A percentile compares a stretch with the other conserved stretches of the same genome.
phyloP scores from a whole-genome alignment of 2,329 filamentous ascomycete genomes.

The Trematosphaeria pertusa region DNA sequence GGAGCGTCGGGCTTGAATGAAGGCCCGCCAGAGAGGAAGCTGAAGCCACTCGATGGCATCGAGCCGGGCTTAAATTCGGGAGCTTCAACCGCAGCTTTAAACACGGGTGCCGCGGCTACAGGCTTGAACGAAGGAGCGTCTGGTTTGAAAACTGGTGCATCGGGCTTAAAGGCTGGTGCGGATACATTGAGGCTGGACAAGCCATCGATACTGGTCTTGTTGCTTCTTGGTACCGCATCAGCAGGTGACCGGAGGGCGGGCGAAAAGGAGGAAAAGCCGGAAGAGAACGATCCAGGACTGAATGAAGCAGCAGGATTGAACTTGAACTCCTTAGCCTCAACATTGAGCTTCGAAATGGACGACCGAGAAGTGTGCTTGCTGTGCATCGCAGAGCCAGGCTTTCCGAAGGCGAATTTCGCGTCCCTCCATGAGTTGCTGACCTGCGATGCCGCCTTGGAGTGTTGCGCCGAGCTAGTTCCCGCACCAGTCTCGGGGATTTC shows the following conservation, averaged over 20 bases:
- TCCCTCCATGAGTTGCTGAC: constrained; percentile 47
- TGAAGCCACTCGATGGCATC: constrained; percentile 61
- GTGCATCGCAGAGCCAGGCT: constrained; percentile 41
- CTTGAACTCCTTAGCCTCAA: constrained; percentile 85
- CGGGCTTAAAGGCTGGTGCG: constrained; percentile 76
- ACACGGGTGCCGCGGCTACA: constrained; percentile 25
- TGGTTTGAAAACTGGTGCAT: constrained; percentile 79
- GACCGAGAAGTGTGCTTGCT: constrained; percentile 71
- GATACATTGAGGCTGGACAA: constrained; percentile 68
- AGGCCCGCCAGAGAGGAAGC: constrained; percentile 64
- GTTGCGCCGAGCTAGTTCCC: constrained; percentile 34
- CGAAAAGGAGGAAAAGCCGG: constrained; percentile 49
- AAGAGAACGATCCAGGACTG: constrained; percentile 53
- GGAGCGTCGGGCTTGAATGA: constrained; percentile 80
- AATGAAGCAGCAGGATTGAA: constrained; percentile 68
- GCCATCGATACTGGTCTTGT: constrained; percentile 42
- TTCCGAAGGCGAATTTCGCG: constrained; percentile 42
- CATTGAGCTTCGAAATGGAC: constrained; percentile 81
- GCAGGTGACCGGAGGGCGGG: constrained; percentile 52
- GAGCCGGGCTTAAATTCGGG: constrained; percentile 44
- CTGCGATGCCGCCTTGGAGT: constrained; percentile 46
- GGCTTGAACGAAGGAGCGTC: constrained; percentile 75
- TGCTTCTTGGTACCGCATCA: constrained; percentile 56
- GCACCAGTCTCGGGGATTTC: constrained; percentile 25
- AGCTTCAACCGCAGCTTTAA: constrained; percentile 51